phyloP scores from a whole-genome alignment of 768 basidiomycete species.

The Tylopilus plumbeoviolaceoides region DNA sequence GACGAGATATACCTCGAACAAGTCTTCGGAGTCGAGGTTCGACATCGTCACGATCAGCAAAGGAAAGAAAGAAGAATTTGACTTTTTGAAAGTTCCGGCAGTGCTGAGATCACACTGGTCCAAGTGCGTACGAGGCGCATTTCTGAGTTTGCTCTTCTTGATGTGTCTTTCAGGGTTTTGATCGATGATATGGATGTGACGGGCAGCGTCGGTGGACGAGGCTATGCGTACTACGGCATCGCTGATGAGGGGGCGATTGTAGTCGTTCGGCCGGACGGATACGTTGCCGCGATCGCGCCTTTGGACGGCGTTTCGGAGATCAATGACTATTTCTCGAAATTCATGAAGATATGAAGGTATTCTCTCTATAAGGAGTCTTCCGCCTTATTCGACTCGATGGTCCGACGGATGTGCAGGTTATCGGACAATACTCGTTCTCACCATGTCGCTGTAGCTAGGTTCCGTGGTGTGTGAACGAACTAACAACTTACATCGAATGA shows the following conservation, averaged over 20 bases:
- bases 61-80: constrained; percentile 31
- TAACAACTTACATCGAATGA: too few species aligned
- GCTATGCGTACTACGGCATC: constrained; percentile 35
- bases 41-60: constrained; percentile 25
- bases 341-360: too few species aligned
- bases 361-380: constrained; percentile 24
- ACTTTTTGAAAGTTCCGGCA: constrained; percentile 33
- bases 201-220: constrained; percentile 29
- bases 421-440: constrained; percentile 97
- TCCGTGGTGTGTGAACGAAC: too few species aligned
- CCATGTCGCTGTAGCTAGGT: neutral
- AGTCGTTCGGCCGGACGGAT: constrained; percentile 40
- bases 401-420: constrained; percentile 52
- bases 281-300: constrained; percentile 34
- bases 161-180: constrained; percentile 25
- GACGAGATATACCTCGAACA: constrained; percentile 6
- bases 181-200: constrained; percentile 35
- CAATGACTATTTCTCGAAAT: constrained; percentile 40
- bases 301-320: constrained; percentile 32
- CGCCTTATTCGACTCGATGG: neutral
- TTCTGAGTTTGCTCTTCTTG: neutral
- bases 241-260: constrained; percentile 29
- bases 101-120: constrained; percentile 40
- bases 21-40: constrained; percentile 23
- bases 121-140: constrained; percentile 24